Percentiles rank a stretch among this genome's conserved stretches.
Evolutionary conservation across 116 monocot species (phyloP).

Genomic region (Cymodocea nodosa): DNA sequence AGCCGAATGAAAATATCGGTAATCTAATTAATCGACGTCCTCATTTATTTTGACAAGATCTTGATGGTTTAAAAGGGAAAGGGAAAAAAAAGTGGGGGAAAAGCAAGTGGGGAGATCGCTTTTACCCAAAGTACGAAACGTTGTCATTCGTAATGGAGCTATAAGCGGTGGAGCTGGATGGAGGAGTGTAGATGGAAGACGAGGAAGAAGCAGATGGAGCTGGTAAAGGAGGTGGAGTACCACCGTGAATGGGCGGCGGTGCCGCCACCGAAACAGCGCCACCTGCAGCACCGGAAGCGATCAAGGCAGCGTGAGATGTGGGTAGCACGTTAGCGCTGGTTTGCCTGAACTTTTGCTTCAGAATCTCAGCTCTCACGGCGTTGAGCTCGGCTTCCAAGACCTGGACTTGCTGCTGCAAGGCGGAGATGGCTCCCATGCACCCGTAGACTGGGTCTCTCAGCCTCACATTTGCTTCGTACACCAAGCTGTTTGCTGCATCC

Average conservation of each 20-base stretch:
- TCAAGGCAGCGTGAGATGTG: conserved; percentile 24
- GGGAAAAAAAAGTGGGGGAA: background rate
- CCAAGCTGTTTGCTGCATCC: conserved; percentile 81
- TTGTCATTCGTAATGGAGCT: conserved; percentile 81
- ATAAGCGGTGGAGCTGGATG: conserved; percentile 67
- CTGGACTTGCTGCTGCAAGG: conserved; percentile 79
- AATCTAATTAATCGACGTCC: background rate
- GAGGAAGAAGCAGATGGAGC: conserved; percentile 14
- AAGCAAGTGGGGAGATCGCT: background rate
- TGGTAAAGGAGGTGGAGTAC: background rate
- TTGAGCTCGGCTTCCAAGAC: conserved; percentile 61
- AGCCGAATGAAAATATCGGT: no score
- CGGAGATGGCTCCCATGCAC: conserved; percentile 83
- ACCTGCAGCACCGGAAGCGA: conserved; percentile 12
- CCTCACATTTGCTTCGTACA: conserved; percentile 86
- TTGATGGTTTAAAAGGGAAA: background rate
- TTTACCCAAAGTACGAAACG: conserved; percentile 26
- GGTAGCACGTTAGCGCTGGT: conserved; percentile 5
- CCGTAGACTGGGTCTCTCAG: conserved; percentile 86
- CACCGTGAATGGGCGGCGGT: conserved; percentile 7
- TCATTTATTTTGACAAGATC: background rate
- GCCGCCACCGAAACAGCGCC: conserved; percentile 21
- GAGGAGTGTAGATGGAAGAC: conserved; percentile 35
- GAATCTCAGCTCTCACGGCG: conserved; percentile 56
- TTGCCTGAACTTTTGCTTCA: conserved; percentile 51